These are phyloP conservation scores for Davidsoniella eucalypti DNA, from an alignment of 2,329 filamentous ascomycete genomes.

Conservation along the genomic window DNA sequence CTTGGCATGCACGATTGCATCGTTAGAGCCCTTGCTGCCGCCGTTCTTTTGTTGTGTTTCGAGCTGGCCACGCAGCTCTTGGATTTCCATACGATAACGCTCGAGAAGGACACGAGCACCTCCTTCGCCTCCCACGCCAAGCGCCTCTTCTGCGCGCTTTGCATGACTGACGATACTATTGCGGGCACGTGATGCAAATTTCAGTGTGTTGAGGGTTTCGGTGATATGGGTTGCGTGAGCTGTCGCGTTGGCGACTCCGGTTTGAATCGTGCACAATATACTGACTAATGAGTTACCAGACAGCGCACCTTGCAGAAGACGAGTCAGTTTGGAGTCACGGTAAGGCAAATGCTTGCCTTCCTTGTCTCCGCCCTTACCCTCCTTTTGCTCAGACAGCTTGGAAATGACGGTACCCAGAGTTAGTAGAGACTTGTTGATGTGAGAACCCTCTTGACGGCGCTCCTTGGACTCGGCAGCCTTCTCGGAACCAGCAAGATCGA, in stretches of 20 bases:
- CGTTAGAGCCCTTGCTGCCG: slow-evolving; percentile 30
- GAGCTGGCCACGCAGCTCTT: slow-evolving; percentile 62
- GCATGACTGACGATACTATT: slow-evolving; percentile 97
- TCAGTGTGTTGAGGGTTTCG: slow-evolving; percentile 89
- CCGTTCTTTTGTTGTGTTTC: slow-evolving; percentile 64
- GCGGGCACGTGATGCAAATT: slow-evolving; percentile 90
- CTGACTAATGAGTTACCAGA: slow-evolving; percentile 91
- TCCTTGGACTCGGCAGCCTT: slow-evolving; percentile 93
- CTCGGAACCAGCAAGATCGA: slow-evolving; percentile 91
- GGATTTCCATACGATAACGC: slow-evolving; percentile 84
- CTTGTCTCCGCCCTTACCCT: slow-evolving; percentile 55
- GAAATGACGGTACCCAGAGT: slow-evolving; percentile 92
- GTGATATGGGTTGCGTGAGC: slow-evolving; percentile 57
- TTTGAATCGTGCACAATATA: slow-evolving; percentile 91
- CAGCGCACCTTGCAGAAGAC: slow-evolving; percentile 77
- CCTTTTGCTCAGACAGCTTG: slow-evolving; percentile 71
- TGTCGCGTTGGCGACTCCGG: slow-evolving; percentile 61
- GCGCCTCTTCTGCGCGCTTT: slow-evolving; percentile 81
- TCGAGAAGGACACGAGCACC: slow-evolving; percentile 78
- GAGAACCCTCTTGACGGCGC: slow-evolving; percentile 79
- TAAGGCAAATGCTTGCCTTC: slow-evolving; percentile 90
- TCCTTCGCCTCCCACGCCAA: slow-evolving; percentile 65
- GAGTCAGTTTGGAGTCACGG: slow-evolving; percentile 90
- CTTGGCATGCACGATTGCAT: slow-evolving; percentile 2
- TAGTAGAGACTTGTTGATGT: slow-evolving; percentile 96